Evolutionary conservation across 352 stramenopile genomes (phyloP).

Genomic region (Labyrinthula sp.): DNA sequence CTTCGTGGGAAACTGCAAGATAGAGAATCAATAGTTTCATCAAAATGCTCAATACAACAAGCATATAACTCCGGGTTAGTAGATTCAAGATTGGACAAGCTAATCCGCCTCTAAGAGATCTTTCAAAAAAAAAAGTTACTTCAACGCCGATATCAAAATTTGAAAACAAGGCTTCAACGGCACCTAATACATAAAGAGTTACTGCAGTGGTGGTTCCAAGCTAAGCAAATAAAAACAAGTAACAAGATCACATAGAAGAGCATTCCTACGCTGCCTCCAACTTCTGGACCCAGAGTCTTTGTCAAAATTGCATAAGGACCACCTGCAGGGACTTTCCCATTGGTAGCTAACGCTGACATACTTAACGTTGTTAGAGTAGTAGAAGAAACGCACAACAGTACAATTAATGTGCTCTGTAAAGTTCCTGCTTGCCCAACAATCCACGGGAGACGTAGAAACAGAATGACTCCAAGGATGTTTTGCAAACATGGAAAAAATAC

Average conservation of each 20-base stretch:
- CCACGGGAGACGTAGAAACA: slow-evolving; percentile 59
- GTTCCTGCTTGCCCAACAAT: slow-evolving; percentile 54
- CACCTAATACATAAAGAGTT: slow-evolving; percentile 44
- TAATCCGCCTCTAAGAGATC: too few relatives aligned
- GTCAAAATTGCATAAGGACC: slow-evolving; percentile 49
- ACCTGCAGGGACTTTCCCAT: slow-evolving; percentile 49
- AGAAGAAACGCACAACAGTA: slow-evolving; percentile 43
- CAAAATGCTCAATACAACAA: too few relatives aligned
- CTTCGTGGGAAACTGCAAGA: too few relatives aligned
- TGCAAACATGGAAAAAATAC: slow-evolving; percentile 61
- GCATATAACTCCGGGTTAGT: too few relatives aligned
- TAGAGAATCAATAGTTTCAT: too few relatives aligned
- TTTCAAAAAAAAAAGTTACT: too few relatives aligned
- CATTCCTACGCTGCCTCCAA: slow-evolving; percentile 58
- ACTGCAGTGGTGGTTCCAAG: slow-evolving; percentile 40
- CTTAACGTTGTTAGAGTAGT: slow-evolving; percentile 57
- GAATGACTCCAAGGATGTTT: slow-evolving; percentile 65
- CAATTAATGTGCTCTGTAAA: slow-evolving; percentile 33
- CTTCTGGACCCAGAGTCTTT: slow-evolving; percentile 47
- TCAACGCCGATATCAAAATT: slow-evolving; percentile 31
- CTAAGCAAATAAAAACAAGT: too few relatives aligned
- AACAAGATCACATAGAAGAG: slow-evolving; percentile 64
- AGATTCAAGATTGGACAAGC: too few relatives aligned
- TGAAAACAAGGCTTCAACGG: slow-evolving; percentile 41
- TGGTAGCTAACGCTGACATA: slow-evolving; percentile 55